phyloP scores from a whole-genome alignment of 176 grass and related monocot species.

The Musa acuminata region DNA sequence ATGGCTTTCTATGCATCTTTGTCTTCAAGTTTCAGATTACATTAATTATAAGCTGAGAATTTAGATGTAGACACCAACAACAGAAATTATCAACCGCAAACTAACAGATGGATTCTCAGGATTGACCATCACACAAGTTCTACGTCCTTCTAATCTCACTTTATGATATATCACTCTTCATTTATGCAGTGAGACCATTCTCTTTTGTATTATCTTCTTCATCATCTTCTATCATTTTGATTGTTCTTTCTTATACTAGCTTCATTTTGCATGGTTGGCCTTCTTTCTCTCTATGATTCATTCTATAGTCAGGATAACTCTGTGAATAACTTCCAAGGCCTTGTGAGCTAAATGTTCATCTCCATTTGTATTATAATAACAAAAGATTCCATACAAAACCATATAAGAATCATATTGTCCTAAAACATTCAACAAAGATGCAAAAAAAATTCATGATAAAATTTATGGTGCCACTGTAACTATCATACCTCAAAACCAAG shows the following conservation, averaged over 20 bases:
- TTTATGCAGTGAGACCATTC: neutral
- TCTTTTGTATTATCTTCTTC: neutral
- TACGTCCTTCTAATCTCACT: neutral
- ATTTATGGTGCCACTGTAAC: neutral
- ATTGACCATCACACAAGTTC: neutral
- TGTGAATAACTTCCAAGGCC: too few species aligned
- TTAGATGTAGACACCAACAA: too few species aligned
- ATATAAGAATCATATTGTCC: neutral
- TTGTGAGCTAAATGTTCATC: too few species aligned
- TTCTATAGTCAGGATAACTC: too few species aligned
- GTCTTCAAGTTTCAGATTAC: too few species aligned
- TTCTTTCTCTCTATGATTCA: neutral
- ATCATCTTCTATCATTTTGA: neutral
- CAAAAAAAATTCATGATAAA: neutral
- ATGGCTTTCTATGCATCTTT: too few species aligned
- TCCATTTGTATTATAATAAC: neutral
- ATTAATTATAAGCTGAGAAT: too few species aligned
- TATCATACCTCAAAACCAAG: slow-evolving; percentile 87
- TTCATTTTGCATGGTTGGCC: neutral
- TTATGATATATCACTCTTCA: neutral
- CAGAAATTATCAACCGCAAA: too few species aligned
- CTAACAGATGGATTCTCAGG: neutral
- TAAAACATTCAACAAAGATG: neutral
- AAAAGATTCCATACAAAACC: neutral
- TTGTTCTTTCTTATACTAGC: neutral